Evolutionary conservation across 2,329 filamentous ascomycete genomes (phyloP).

Genomic region (Mariannaea sp.): DNA sequence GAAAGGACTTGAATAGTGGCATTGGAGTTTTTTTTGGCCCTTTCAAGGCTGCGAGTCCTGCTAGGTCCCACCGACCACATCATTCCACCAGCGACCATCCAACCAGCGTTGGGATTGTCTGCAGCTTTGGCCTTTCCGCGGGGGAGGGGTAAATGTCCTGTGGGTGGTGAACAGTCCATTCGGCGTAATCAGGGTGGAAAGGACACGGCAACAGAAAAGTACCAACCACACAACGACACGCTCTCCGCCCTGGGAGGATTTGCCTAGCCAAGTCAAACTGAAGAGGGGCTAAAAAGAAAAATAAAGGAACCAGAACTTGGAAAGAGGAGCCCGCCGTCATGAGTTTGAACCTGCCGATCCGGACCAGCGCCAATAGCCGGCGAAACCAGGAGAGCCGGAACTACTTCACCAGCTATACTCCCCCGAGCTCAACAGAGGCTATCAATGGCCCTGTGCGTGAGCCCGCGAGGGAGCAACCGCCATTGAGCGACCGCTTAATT

Average conservation of each 20-base stretch:
- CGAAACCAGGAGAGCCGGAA: slow-evolving; percentile 61
- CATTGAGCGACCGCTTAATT: slow-evolving; percentile 67
- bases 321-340: slow-evolving; percentile 40
- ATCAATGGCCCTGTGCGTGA: slow-evolving; percentile 66
- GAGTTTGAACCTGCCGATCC: slow-evolving; percentile 58
- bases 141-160: slow-evolving; percentile 35
- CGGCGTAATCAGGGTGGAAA: slow-evolving; percentile 8
- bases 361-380: slow-evolving; percentile 50
- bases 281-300: not conserved
- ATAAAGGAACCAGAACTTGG: not conserved
- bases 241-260: not conserved
- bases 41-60: slow-evolving; percentile 1
- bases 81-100: slow-evolving; percentile 14
- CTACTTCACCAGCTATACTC: slow-evolving; percentile 61
- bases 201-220: not conserved
- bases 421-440: slow-evolving; percentile 62
- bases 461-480: slow-evolving; percentile 55
- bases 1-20: no score
- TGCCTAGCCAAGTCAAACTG: not conserved
- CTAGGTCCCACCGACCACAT: slow-evolving; percentile 14
- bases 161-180: slow-evolving; percentile 22
- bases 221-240: slow-evolving; percentile 1
- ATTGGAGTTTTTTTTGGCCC: no score
- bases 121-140: slow-evolving; percentile 21
- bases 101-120: slow-evolving; percentile 4